phyloP scores from a whole-genome alignment of 2,329 filamentous ascomycete species.

The Magnaporthales sp. region DNA sequence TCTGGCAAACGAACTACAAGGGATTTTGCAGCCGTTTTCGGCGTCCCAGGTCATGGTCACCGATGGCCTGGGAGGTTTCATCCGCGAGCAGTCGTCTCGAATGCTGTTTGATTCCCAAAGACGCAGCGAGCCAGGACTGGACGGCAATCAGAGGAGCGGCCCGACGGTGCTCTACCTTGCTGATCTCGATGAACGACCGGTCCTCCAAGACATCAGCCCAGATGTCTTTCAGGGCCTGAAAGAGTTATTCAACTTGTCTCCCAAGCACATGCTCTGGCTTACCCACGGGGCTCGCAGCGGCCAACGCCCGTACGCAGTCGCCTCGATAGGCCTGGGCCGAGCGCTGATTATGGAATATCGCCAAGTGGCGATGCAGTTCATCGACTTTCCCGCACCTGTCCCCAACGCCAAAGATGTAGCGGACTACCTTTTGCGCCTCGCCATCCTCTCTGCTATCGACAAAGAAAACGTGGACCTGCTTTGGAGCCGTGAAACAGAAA shows the following conservation, averaged over 20 bases:
- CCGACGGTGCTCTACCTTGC: not conserved
- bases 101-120: too few species aligned
- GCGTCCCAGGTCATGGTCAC: not conserved
- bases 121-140: not conserved
- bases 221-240: constrained; percentile 5
- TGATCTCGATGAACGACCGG: not conserved
- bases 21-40: not conserved
- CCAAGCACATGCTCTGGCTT: not conserved
- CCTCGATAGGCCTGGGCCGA: not conserved
- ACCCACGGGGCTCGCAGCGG: not conserved
- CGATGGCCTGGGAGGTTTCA: not conserved
- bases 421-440: not conserved
- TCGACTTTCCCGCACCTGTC: not conserved
- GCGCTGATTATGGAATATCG: not conserved
- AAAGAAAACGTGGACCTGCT: constrained; percentile 9
- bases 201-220: not conserved
- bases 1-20: not conserved
- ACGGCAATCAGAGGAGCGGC: not conserved
- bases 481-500: constrained; percentile 20
- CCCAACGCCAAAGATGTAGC: not conserved
- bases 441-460: not conserved
- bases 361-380: not conserved
- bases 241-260: not conserved
- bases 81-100: not conserved
- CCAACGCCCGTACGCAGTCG: not conserved